Evolutionary conservation across 2,329 filamentous ascomycete species (phyloP).

Genomic region (Fusarium longipes): DNA sequence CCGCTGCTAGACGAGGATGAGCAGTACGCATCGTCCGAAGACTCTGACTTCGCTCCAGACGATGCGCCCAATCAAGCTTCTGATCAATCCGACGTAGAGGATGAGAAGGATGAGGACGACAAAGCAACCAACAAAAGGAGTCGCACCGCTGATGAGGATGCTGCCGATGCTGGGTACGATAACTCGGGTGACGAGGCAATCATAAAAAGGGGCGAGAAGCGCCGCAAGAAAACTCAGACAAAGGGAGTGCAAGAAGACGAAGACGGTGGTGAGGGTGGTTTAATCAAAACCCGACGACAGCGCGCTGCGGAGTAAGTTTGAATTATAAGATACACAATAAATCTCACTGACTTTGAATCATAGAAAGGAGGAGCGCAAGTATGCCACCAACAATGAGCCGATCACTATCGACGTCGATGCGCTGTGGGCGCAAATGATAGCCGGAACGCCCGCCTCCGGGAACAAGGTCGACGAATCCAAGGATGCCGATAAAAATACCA

Average conservation of each 20-base stretch:
- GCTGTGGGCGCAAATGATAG: constrained; percentile 74
- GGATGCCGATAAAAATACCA: constrained; percentile 1
- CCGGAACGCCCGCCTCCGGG: constrained; percentile 48
- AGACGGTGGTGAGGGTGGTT: constrained; percentile 67
- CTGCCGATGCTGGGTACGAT: constrained; percentile 64
- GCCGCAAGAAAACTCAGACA: constrained; percentile 58
- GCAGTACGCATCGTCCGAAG: constrained; percentile 75
- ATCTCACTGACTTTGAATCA: constrained; percentile 16
- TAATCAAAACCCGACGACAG: constrained; percentile 79
- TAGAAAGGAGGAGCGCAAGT: constrained; percentile 68
- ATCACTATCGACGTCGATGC: constrained; percentile 79
- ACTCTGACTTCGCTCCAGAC: constrained; percentile 78
- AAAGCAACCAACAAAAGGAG: constrained; percentile 45
- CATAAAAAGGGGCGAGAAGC: constrained; percentile 70
- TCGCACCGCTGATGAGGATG: constrained; percentile 36
- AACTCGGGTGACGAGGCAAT: constrained; percentile 80
- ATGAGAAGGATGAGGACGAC: constrained; percentile 54
- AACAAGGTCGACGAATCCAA: constrained; percentile 20
- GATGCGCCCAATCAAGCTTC: constrained; percentile 60
- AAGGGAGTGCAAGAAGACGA: constrained; percentile 56
- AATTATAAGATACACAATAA: neutral
- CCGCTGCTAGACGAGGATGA: constrained; percentile 61
- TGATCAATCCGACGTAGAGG: constrained; percentile 64
- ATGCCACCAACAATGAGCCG: constrained; percentile 63
- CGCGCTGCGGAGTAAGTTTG: constrained; percentile 70